Base-by-base conservation (phyloP, 495 filamentous ascomycete genomes). In the Daldinia bambusicola region DNA sequence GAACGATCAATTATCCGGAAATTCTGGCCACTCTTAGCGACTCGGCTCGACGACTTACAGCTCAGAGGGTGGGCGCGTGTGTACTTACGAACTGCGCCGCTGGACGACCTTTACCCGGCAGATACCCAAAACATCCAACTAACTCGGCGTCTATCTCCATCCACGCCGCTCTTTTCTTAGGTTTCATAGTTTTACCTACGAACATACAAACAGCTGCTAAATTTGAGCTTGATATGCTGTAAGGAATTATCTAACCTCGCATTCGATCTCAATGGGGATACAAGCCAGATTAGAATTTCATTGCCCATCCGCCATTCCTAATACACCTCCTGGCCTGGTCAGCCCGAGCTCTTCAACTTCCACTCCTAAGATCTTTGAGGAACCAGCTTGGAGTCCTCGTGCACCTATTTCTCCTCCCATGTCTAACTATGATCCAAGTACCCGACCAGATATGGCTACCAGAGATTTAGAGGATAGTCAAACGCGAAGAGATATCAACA, bases 361-460 rank as follows among this genome's bases (percentile, higher is more conserved):
- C 63, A 76, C 76, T 20, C 76, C 75, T 20, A 76, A 74, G 72
- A 76, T 76, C 51, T 77, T 78, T 22, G 81, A 80, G 69, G 81
- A 82, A 70, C 75, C 75, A 74, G 69, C 75, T 36, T 82, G 78
- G 75, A 57, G 63, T 55, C 62, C 64, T 55, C 41, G 67, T 34
- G 67, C 64, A 16, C 72, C 78, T 32, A 72, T 75, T 50, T 84
- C 83, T 48, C 82, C 83, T 72, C 83, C 83, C 56, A 85, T 84
- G 83, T 85, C 83, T 76, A 80, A 80, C 78, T 81, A 85, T 85
- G 83, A 84, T 60, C 78, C 79, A 57, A 73, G 71, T 67, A 77
- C 75, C 57, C 80, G 74, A 78, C 55, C 78, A 75, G 80, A 83
- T 58, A 81, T 83, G 58, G 61, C 76, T 36, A 74, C 74, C 50